Percentiles rank a stretch among this genome's conserved stretches.
These are phyloP conservation scores for Hypoxylon sp. DNA, from an alignment of 2,329 filamentous ascomycete genomes.

Conservation along the genomic window DNA sequence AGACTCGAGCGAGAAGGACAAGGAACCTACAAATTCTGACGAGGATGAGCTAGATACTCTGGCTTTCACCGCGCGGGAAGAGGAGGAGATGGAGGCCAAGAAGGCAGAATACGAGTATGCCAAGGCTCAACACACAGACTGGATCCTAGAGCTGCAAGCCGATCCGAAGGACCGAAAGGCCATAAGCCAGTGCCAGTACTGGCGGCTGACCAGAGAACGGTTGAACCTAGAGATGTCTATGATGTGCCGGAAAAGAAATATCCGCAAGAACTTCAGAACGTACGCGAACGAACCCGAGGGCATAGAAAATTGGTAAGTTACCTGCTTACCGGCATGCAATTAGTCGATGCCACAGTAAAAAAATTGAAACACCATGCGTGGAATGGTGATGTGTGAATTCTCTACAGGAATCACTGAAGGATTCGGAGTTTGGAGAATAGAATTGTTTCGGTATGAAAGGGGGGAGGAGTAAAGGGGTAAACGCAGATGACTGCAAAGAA, in stretches of 20 bases:
- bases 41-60: constrained; percentile 6
- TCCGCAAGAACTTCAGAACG: constrained; percentile 30
- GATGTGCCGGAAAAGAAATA: constrained; percentile 12
- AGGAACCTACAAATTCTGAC: background rate
- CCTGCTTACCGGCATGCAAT: too few species aligned
- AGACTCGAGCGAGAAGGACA: background rate
- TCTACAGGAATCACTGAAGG: background rate
- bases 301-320: constrained; percentile 22
- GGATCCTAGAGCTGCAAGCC: constrained; percentile 12
- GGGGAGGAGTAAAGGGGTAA: background rate
- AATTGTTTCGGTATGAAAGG: background rate
- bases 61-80: constrained; percentile 31
- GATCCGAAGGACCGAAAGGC: constrained; percentile 11
- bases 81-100: constrained; percentile 7
- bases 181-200: constrained; percentile 13
- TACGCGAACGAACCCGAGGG: constrained; percentile 25
- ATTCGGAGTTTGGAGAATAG: background rate
- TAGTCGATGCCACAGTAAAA: background rate
- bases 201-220: constrained; percentile 15
- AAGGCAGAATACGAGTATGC: constrained; percentile 2
- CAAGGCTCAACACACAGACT: constrained; percentile 23
- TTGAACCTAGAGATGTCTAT: constrained; percentile 25
- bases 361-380: background rate
- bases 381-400: background rate
- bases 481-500: background rate